These are phyloP conservation scores for Chlamydomonas reinhardtii DNA, from an alignment of 163 green algal genomes.

Conservation along the genomic window DNA sequence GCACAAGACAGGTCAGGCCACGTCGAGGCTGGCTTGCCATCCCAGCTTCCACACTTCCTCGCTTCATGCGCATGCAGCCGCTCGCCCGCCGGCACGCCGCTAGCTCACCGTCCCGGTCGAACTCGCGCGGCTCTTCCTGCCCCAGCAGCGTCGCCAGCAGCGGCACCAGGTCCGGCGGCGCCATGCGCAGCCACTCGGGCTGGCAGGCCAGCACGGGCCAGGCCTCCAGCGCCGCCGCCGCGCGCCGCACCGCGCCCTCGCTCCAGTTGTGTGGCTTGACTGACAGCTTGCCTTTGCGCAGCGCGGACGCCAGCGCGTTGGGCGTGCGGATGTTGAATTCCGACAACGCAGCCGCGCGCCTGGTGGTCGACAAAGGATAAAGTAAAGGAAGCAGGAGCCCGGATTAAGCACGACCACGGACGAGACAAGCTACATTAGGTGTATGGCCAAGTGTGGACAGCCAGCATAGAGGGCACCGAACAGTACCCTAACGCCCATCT, in stretches of 20 bases:
- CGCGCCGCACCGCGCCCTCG: background rate
- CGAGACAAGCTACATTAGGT: too few relatives aligned
- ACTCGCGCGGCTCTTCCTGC: constrained; percentile 38
- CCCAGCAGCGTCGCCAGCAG: constrained; percentile 29
- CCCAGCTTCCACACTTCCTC: too few relatives aligned
- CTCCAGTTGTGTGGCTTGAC: constrained; percentile 38
- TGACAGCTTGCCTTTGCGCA: constrained; percentile 9
- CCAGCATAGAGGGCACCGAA: too few relatives aligned
- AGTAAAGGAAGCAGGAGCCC: too few relatives aligned
- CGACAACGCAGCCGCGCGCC: background rate
- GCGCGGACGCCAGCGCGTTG: background rate
- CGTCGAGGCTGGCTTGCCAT: too few relatives aligned
- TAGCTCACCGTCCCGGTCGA: constrained; percentile 14
- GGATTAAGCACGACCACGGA: too few relatives aligned
- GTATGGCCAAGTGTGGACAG: too few relatives aligned
- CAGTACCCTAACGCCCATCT: too few relatives aligned
- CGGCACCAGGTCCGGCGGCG: constrained; percentile 25
- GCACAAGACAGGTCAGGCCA: too few relatives aligned
- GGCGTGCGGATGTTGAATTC: constrained; percentile 12
- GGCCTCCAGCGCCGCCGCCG: constrained; percentile 8
- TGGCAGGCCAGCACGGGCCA: constrained; percentile 37
- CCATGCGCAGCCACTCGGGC: constrained; percentile 39
- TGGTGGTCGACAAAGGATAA: background rate
- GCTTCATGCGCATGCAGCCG: too few relatives aligned
- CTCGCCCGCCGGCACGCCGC: too few relatives aligned